phyloP scores from a whole-genome alignment of 495 filamentous ascomycete genomes.

The Aspergillus haitiensis region DNA sequence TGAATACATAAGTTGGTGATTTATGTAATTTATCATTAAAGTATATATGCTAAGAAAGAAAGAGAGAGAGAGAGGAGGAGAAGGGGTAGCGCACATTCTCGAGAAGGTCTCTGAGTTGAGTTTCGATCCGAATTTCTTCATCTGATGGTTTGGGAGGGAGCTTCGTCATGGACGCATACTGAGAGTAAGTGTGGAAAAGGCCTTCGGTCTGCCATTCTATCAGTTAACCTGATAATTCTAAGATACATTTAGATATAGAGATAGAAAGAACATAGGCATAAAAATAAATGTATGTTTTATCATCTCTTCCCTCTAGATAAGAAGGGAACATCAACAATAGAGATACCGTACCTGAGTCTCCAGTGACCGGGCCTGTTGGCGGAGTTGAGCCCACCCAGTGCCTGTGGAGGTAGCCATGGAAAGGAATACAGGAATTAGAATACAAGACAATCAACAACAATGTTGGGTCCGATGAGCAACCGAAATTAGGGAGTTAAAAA shows the following conservation, averaged over 20 bases:
- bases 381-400: slow-evolving; percentile 91
- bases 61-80: neutral
- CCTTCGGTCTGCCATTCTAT: slow-evolving; percentile 69
- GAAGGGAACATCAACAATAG: too few species aligned
- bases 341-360: slow-evolving; percentile 76
- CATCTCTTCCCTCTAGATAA: too few species aligned
- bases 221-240: too few species aligned
- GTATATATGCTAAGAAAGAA: neutral
- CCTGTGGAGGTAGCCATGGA: slow-evolving; percentile 73
- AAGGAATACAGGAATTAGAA: slow-evolving; percentile 1
- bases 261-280: too few species aligned
- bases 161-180: slow-evolving; percentile 80
- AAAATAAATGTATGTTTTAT: too few species aligned
- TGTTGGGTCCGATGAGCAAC: too few species aligned
- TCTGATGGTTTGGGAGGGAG: slow-evolving; percentile 80
- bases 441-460: neutral
- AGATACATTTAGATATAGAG: too few species aligned
- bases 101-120: slow-evolving; percentile 80
- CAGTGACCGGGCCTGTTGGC: slow-evolving; percentile 85
- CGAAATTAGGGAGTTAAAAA: too few species aligned
- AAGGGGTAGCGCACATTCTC: slow-evolving; percentile 40
- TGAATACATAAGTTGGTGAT: slow-evolving; percentile 2
- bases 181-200: slow-evolving; percentile 92
- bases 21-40: slow-evolving; percentile 6
- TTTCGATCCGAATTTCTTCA: slow-evolving; percentile 77